Percentiles rank a stretch among this genome's conserved stretches.
Evolutionary conservation across 331 rosid genomes (phyloP).

Genomic region (Rhamnella rubrinervis): DNA sequence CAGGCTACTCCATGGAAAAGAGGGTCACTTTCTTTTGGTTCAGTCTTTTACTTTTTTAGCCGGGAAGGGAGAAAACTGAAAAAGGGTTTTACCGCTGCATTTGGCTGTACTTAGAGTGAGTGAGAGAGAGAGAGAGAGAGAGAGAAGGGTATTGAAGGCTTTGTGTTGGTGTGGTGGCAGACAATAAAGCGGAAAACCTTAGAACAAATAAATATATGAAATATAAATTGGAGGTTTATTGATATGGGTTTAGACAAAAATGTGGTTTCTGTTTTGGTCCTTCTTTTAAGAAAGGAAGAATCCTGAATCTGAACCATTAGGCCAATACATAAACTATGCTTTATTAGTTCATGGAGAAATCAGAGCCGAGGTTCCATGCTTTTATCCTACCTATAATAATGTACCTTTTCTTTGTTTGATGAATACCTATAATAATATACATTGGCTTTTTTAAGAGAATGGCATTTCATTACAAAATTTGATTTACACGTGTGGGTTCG

Average conservation of each 20-base stretch:
- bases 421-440: too few relatives aligned
- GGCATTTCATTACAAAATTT: too few relatives aligned
- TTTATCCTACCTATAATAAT: too few relatives aligned
- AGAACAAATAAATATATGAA: constrained; percentile 7
- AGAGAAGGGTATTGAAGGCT: constrained; percentile 26
- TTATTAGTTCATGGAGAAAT: too few relatives aligned
- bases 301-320: too few relatives aligned
- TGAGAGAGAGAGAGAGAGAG: neutral
- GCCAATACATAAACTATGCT: too few relatives aligned
- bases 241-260: neutral
- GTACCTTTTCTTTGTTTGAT: too few relatives aligned
- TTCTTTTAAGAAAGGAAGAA: constrained; percentile 15
- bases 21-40: constrained; percentile 23
- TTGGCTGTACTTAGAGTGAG: constrained; percentile 17
- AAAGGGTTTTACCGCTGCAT: constrained; percentile 28
- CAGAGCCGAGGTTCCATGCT: too few relatives aligned
- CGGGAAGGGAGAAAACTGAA: constrained; percentile 28
- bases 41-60: constrained; percentile 48
- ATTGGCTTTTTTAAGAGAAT: too few relatives aligned
- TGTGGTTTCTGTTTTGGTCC: constrained; percentile 12
- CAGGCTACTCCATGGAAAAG: constrained; percentile 27
- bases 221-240: neutral
- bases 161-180: constrained; percentile 60
- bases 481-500: too few relatives aligned
- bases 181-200: constrained; percentile 47